Conservation (phyloP, 441 rosid genomes). For the Pelargonium fulgidum region DNA sequence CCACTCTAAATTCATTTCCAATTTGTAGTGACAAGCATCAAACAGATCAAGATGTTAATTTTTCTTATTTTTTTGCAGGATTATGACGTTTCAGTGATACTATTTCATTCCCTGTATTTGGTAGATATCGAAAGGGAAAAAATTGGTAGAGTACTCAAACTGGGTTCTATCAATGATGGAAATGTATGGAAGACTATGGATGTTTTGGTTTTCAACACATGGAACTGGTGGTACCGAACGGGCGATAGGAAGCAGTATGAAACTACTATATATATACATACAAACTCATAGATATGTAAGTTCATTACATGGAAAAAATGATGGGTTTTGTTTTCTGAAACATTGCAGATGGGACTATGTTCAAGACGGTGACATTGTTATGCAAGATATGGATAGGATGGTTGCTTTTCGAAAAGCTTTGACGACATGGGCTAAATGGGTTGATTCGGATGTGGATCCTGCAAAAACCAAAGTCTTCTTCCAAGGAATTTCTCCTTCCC, state of each 20-base stretch:
- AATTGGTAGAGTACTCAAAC: slow-evolving; percentile 34
- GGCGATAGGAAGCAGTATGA: too few relatives aligned
- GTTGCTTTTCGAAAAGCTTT: slow-evolving; percentile 31
- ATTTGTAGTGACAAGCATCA: too few relatives aligned
- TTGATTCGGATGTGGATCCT: slow-evolving; percentile 34
- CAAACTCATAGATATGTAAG: too few relatives aligned
- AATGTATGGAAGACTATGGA: slow-evolving; percentile 32
- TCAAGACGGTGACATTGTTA: slow-evolving; percentile 20
- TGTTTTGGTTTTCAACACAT: slow-evolving; percentile 38
- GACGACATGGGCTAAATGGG: slow-evolving; percentile 45
- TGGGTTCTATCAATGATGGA: slow-evolving; percentile 31
- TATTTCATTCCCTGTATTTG: slow-evolving; percentile 26
- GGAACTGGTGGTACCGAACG: slow-evolving; percentile 45
- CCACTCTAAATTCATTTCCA: too few relatives aligned
- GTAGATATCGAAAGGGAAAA: slow-evolving; percentile 31
- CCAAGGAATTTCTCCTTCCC: slow-evolving; percentile 46
- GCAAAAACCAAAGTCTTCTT: slow-evolving; percentile 27
- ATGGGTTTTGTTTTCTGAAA: neutral
- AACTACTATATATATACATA: too few relatives aligned
- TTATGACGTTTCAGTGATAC: slow-evolving; percentile 29
- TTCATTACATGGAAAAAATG: too few relatives aligned
- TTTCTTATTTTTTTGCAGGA: slow-evolving; percentile 26
- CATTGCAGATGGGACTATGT: slow-evolving; percentile 39
- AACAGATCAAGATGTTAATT: too few relatives aligned
- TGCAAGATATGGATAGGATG: slow-evolving; percentile 38